Percentiles rank a stretch among this genome's conserved stretches.
These are phyloP conservation scores for Fistulifera pelliculosa DNA, from an alignment of 108 stramenopile species.

Conservation along the genomic window DNA sequence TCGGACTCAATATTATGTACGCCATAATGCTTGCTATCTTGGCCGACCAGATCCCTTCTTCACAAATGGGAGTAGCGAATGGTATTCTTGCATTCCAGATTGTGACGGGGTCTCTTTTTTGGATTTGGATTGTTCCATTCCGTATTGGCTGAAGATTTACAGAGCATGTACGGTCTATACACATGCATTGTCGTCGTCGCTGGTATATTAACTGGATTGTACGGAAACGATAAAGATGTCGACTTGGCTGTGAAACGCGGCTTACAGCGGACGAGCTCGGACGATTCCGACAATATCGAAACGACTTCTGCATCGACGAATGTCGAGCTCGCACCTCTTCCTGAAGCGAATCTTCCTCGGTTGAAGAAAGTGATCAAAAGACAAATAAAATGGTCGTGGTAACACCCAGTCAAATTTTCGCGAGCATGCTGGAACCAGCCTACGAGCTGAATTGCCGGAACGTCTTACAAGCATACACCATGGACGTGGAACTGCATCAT, in stretches of 20 bases:
- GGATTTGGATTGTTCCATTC: conserved; percentile 47
- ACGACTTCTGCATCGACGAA: background rate
- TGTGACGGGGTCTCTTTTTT: conserved; percentile 42
- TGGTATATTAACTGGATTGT: conserved; percentile 21
- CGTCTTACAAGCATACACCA: conserved; percentile 29
- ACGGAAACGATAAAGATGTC: conserved; percentile 29
- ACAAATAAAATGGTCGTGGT: conserved; percentile 6
- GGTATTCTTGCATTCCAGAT: conserved; percentile 41
- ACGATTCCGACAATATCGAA: background rate
- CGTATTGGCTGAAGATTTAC: conserved; percentile 16
- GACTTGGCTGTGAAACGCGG: conserved; percentile 8
- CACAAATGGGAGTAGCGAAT: conserved; percentile 53
- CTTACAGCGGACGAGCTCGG: background rate
- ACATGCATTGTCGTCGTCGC: conserved; percentile 23
- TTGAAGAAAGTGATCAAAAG: conserved; percentile 1
- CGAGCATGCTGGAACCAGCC: conserved; percentile 35
- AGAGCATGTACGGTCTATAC: conserved; percentile 29
- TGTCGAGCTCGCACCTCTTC: background rate
- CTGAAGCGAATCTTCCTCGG: background rate
- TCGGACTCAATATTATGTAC: conserved; percentile 49
- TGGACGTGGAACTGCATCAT: conserved; percentile 27
- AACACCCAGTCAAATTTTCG: conserved; percentile 22
- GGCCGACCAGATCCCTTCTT: conserved; percentile 42
- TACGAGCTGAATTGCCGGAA: conserved; percentile 16
- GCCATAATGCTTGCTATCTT: conserved; percentile 60